Evolutionary conservation across 495 filamentous ascomycete genomes (phyloP).

Genomic region (Echria macrotheca): DNA sequence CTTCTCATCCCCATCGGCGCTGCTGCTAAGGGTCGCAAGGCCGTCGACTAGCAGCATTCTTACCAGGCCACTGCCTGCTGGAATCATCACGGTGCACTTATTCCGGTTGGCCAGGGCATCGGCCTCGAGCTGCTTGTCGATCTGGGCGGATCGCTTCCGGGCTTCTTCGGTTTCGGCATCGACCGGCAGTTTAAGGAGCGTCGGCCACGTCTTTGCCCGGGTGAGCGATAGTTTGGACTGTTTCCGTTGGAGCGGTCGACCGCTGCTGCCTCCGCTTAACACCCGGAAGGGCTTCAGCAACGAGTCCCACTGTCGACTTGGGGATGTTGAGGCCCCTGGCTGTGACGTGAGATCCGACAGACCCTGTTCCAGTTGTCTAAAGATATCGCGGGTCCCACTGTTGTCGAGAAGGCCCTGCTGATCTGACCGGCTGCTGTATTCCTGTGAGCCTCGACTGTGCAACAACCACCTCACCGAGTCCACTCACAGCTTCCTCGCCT

Average conservation of each 20-base stretch:
- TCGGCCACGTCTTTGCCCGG: slow-evolving; percentile 3
- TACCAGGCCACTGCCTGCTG: not conserved
- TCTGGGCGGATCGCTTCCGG: slow-evolving; percentile 3
- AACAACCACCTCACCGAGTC: not conserved
- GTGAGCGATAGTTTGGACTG: not conserved
- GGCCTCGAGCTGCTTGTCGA: slow-evolving; percentile 11
- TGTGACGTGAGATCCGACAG: not conserved
- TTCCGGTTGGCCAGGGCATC: not conserved
- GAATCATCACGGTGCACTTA: not conserved
- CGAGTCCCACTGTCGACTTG: too few species aligned
- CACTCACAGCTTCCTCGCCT: slow-evolving; percentile 7
- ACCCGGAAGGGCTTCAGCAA: not conserved
- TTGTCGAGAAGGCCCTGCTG: not conserved
- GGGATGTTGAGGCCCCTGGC: too few species aligned
- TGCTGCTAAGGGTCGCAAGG: not conserved
- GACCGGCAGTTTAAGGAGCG: not conserved
- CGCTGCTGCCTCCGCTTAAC: not conserved
- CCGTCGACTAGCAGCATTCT: slow-evolving; percentile 5
- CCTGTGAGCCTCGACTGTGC: not conserved
- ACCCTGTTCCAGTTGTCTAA: not conserved
- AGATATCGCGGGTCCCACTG: not conserved
- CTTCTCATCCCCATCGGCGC: not conserved
- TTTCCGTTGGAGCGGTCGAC: not conserved
- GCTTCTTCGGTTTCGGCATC: slow-evolving; percentile 2
- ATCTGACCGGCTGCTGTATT: not conserved